These are phyloP conservation scores for Cucumis cinereus DNA, from an alignment of 306 rosid species.

Conservation along the genomic window DNA sequence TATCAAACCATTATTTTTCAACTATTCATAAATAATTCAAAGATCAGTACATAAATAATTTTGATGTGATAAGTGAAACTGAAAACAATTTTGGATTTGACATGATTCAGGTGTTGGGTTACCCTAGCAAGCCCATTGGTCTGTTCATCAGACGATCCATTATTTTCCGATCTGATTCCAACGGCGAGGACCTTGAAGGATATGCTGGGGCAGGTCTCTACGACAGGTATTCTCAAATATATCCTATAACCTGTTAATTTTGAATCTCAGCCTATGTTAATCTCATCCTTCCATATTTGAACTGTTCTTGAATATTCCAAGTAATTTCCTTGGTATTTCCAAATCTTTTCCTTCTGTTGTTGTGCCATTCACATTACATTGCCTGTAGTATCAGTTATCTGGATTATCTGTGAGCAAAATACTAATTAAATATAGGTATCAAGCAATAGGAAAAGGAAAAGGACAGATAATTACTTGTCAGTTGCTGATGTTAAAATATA, in stretches of 20 bases:
- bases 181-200: constrained; percentile 98
- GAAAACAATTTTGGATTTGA: background rate
- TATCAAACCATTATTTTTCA: background rate
- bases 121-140: constrained; percentile 93
- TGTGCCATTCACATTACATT: background rate
- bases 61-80: background rate
- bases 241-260: background rate
- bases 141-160: constrained; percentile 66
- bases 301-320: background rate
- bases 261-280: background rate
- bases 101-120: constrained; percentile 67
- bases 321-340: background rate
- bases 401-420: background rate
- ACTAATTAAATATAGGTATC: background rate
- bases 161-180: constrained; percentile 95
- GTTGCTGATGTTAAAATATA: background rate
- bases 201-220: constrained; percentile 99
- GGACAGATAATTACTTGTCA: background rate
- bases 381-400: no score
- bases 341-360: background rate
- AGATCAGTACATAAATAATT: background rate
- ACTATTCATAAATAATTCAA: background rate
- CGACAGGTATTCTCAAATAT: constrained; percentile 52
- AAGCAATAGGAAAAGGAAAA: background rate
- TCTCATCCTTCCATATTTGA: background rate